Conservation (phyloP, 2,329 filamentous ascomycete genomes). For the Scedosporium apiospermum region DNA sequence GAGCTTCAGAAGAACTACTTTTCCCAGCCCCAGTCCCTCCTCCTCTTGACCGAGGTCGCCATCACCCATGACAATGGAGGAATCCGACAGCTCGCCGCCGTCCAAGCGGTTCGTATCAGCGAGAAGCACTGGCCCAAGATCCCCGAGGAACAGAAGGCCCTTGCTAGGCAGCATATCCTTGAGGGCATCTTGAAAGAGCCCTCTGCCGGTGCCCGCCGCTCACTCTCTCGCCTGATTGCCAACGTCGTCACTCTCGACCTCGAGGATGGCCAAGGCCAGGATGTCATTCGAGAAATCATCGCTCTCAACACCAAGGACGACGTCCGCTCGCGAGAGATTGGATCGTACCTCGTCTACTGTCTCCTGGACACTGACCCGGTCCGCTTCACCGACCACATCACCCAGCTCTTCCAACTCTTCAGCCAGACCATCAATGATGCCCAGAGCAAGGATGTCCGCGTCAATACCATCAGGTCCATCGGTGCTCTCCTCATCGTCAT, state of each 20-base stretch:
- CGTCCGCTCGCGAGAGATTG: conserved; percentile 76
- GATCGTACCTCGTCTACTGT: conserved; percentile 86
- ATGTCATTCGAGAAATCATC: conserved; percentile 70
- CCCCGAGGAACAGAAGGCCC: conserved; percentile 63
- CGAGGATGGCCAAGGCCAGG: conserved; percentile 62
- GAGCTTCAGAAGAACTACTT: conserved; percentile 92
- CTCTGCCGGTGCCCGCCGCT: conserved; percentile 69
- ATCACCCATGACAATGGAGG: conserved; percentile 64
- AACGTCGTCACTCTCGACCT: conserved; percentile 81
- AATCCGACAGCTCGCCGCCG: conserved; percentile 81
- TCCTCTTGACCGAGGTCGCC: conserved; percentile 80
- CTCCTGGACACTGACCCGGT: conserved; percentile 82
- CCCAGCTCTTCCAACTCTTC: conserved; percentile 75
- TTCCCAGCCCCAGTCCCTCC: conserved; percentile 71
- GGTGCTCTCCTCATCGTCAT: conserved; percentile 81
- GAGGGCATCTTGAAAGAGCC: conserved; percentile 76
- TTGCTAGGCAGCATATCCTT: conserved; percentile 74
- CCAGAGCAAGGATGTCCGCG: conserved; percentile 81
- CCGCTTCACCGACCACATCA: conserved; percentile 71
- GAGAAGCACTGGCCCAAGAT: conserved; percentile 77
- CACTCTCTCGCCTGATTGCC: conserved; percentile 78
- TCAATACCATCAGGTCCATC: conserved; percentile 88
- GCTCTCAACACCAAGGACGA: conserved; percentile 68
- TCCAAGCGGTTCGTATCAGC: conserved; percentile 78
- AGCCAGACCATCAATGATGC: conserved; percentile 80